phyloP scores from a whole-genome alignment of 1,284 basidiomycete species.

The Tilletia caries region DNA sequence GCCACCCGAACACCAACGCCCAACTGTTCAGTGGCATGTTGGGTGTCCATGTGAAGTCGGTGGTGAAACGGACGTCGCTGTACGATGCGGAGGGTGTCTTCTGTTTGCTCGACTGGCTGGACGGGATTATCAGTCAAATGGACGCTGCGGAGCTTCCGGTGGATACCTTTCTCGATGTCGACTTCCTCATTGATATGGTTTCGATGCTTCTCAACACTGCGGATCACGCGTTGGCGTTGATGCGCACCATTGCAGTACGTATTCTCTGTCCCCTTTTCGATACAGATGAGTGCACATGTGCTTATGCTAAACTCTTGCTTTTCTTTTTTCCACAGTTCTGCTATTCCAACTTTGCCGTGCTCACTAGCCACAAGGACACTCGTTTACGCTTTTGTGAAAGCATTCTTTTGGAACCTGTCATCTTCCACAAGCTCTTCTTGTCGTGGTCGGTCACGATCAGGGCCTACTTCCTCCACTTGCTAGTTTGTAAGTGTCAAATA shows the following conservation, averaged over 20 bases:
- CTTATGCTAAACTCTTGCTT: background rate
- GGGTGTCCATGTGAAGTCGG: conserved; percentile 42
- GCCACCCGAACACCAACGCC: conserved; percentile 26
- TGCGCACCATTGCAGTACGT: conserved; percentile 43
- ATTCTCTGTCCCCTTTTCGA: background rate
- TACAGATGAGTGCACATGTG: background rate
- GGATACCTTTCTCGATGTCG: conserved; percentile 37
- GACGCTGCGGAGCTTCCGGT: conserved; percentile 40
- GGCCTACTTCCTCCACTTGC: conserved; percentile 47
- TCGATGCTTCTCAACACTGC: conserved; percentile 43
- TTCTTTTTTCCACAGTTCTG: conserved; percentile 26
- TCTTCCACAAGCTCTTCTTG: conserved; percentile 49
- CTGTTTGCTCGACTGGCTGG: conserved; percentile 48
- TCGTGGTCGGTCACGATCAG: conserved; percentile 51
- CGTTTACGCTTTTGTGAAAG: conserved; percentile 44
- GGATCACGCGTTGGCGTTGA: conserved; percentile 47
- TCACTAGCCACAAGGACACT: conserved; percentile 33
- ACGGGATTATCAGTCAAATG: conserved; percentile 44
- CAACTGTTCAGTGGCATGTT: conserved; percentile 43
- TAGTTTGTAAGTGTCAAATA: conserved; percentile 29
- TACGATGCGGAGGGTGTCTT: conserved; percentile 51
- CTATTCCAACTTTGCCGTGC: conserved; percentile 47
- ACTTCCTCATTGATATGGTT: conserved; percentile 43
- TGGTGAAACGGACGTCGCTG: conserved; percentile 46
- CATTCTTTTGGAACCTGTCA: conserved; percentile 38